phyloP scores from a whole-genome alignment of 192 early-diverging fungal species.

The Gamsiella multidivaricata region DNA sequence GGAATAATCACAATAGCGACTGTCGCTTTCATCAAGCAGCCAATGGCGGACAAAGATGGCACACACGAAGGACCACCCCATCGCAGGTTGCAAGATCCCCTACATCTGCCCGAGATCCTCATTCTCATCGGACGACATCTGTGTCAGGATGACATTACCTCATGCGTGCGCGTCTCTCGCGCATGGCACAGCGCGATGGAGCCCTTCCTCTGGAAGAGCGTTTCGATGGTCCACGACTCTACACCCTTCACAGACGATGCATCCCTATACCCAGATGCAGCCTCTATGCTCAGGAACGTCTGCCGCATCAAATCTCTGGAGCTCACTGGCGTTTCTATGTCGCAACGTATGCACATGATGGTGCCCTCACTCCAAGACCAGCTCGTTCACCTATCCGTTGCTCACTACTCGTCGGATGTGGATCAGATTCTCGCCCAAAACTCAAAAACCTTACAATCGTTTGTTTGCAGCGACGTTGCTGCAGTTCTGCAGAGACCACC shows the following conservation, averaged over 20 bases:
- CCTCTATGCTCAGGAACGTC: neutral
- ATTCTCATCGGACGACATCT: neutral
- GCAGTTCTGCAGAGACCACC: neutral
- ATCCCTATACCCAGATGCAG: neutral
- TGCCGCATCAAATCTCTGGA: neutral
- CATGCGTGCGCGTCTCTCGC: slow-evolving; percentile 7
- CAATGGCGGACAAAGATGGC: no score
- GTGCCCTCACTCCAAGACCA: neutral
- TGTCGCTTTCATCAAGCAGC: no score
- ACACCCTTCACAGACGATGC: no score
- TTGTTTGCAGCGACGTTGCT: neutral
- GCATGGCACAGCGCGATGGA: neutral
- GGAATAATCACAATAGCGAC: no score
- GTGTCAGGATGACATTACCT: slow-evolving; percentile 1
- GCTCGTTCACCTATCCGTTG: neutral
- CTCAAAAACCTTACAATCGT: neutral
- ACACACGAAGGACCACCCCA: no score
- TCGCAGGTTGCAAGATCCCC: neutral
- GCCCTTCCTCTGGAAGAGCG: neutral
- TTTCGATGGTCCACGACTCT: neutral
- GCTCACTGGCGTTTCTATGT: neutral
- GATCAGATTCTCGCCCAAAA: neutral
- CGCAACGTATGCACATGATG: neutral
- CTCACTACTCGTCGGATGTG: neutral
- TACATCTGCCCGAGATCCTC: slow-evolving; percentile 8